A percentile compares a stretch with the other conserved stretches of the same genome.
These are phyloP conservation scores for Russula foetens DNA, from an alignment of 768 basidiomycete genomes.

Conservation along the genomic window DNA sequence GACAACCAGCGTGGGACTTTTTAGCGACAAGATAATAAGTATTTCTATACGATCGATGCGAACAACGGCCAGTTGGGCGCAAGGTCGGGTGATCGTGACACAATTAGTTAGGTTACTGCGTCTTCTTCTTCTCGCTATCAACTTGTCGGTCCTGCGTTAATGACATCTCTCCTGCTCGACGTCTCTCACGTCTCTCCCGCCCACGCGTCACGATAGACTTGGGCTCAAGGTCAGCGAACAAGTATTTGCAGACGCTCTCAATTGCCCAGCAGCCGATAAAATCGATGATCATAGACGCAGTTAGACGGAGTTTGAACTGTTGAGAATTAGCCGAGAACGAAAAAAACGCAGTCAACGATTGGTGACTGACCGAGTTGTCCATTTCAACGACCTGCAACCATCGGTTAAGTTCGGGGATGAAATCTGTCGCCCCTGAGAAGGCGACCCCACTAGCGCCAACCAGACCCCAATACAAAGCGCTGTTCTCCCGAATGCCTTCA, in stretches of 20 bases:
- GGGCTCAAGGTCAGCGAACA: slow-evolving; percentile 86
- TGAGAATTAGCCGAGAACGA: neutral
- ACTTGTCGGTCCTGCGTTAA: slow-evolving; percentile 18
- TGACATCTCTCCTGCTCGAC: slow-evolving; percentile 38
- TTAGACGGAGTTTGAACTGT: slow-evolving; percentile 80
- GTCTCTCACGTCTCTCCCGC: slow-evolving; percentile 64
- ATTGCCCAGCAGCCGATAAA: slow-evolving; percentile 83
- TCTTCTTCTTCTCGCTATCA: slow-evolving; percentile 32
- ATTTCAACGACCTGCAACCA: slow-evolving; percentile 98
- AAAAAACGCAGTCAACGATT: neutral
- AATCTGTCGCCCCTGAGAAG: slow-evolving; percentile 88
- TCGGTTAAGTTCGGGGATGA: slow-evolving; percentile 89
- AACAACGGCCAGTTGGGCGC: slow-evolving; percentile 4
- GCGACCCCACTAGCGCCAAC: slow-evolving; percentile 86
- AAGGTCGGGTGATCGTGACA: slow-evolving; percentile 7
- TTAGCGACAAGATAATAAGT: slow-evolving; percentile 13
- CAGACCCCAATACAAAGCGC: slow-evolving; percentile 88
- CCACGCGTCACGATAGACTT: slow-evolving; percentile 79
- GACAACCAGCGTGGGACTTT: neutral
- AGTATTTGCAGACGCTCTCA: slow-evolving; percentile 71
- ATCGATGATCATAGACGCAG: slow-evolving; percentile 76
- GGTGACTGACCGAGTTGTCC: slow-evolving; percentile 53
- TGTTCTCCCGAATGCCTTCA: slow-evolving; percentile 94
- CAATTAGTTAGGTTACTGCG: slow-evolving; percentile 21
- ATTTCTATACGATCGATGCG: slow-evolving; percentile 18